Base-by-base conservation (phyloP, 257 asterid species). In the Galeopsis tetrahit region DNA sequence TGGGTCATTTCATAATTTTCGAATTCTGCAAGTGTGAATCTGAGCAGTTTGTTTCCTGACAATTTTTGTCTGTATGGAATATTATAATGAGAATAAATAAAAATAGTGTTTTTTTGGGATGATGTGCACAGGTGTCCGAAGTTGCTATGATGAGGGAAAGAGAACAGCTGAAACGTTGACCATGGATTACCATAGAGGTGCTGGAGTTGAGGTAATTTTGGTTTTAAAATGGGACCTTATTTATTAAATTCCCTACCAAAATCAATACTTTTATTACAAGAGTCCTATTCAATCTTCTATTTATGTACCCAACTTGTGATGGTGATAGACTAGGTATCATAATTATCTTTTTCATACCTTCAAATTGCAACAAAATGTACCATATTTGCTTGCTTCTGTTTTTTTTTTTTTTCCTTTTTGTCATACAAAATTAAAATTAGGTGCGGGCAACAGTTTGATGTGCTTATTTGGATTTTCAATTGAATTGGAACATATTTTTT, bases 171-270 rank as follows among this genome's bases (percentile, higher is more conserved):
- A 94, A 79, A 94, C 99, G 46, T 84, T 94, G 92, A 84, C 99
- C 63, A 94, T 94, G 99, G 99, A 94, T 71, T 94, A 94, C 74
- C 99, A 94, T 84, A 85, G 99, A 77, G 99, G 98, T 61, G 99
- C 98, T 6, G 89, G 76, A 3, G 98, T 94, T 78, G 95, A 94
- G 99, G 99, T 94, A 70, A 36, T n/a, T 3, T 35, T n/a, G n/a
- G n/a, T 3, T 40, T 11, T 10, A 63, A 8, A 32, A 28, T 63
- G 55, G 39, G 39, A 39, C 15, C 14, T 2, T 55, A 42, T 15
- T 35, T 31, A 52, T 52, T 63, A 10, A 59, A 60, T 21, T 21
- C 32, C 69, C 68, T 7, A 15, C 40, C 32, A 36, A 7, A 36
- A 63, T 11, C 15, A 21, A 5, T 6, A 15, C 57, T 13, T n/a